phyloP scores from a whole-genome alignment of 2,329 filamentous ascomycete species.

The Claviceps digitariae region DNA sequence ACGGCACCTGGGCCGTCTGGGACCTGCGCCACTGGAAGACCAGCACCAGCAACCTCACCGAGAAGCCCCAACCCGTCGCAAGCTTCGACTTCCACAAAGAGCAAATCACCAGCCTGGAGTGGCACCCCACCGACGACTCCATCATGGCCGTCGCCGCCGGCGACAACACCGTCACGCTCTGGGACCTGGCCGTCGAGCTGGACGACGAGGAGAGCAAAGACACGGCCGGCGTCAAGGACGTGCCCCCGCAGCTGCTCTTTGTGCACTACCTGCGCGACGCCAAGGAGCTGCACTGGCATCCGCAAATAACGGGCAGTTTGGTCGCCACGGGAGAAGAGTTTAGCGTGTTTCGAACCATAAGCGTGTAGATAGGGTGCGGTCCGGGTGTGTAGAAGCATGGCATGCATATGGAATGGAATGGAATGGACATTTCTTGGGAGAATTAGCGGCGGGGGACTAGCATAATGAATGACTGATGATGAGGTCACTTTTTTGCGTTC shows the following conservation, averaged over 20 bases:
- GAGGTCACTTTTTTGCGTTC: too few species aligned
- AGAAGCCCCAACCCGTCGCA: conserved; percentile 64
- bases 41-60: conserved; percentile 13
- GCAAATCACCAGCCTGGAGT: conserved; percentile 90
- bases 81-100: conserved; percentile 93
- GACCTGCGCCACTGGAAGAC: conserved; percentile 88
- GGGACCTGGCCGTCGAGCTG: conserved; percentile 92
- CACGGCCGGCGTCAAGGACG: conserved; percentile 73
- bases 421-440: too few species aligned
- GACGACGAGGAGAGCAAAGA: conserved; percentile 95
- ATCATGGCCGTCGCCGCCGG: conserved; percentile 85
- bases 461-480: too few species aligned
- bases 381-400: too few species aligned
- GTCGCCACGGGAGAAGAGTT: conserved; percentile 88
- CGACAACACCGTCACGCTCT: conserved; percentile 87
- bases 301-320: conserved; percentile 79
- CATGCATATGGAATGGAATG: too few species aligned
- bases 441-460: too few species aligned
- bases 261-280: conserved; percentile 92
- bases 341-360: conserved; percentile 73
- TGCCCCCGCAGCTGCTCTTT: conserved; percentile 88
- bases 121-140: conserved; percentile 94
- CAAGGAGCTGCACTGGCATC: conserved; percentile 96
- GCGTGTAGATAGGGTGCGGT: conserved; percentile 43
- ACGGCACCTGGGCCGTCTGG: conserved; percentile 92